A percentile compares a stretch with the other conserved stretches of the same genome.
Conservation (phyloP, 305 asterid genomes). For the Fraxinus angustifolia region DNA sequence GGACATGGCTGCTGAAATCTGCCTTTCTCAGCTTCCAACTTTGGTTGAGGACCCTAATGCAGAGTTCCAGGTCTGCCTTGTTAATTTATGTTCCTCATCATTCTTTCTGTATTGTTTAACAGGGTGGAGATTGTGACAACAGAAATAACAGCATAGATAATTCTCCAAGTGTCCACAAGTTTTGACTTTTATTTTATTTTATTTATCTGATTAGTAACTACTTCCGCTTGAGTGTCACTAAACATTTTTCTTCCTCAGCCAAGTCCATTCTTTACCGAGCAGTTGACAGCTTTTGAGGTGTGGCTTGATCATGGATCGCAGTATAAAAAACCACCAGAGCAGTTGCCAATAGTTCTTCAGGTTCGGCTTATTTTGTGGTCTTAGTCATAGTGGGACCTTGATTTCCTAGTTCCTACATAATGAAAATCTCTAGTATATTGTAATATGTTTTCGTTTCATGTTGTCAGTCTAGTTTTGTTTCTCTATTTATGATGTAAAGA, state of each 20-base stretch:
- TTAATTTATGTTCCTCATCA: background rate
- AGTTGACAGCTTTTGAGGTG: slow-evolving; percentile 97
- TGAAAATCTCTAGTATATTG: slow-evolving; percentile 1
- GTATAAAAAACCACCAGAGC: slow-evolving; percentile 93
- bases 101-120: slow-evolving; percentile 9
- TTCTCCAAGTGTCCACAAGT: background rate
- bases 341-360: slow-evolving; percentile 99
- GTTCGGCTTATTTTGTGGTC: slow-evolving; percentile 36
- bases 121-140: background rate
- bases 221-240: slow-evolving; percentile 25
- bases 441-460: slow-evolving; percentile 6
- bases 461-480: background rate
- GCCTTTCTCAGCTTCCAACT: slow-evolving; percentile 97
- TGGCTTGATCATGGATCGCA: slow-evolving; percentile 99
- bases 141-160: background rate
- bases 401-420: background rate
- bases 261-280: slow-evolving; percentile 95
- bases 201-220: slow-evolving; percentile 12
- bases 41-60: slow-evolving; percentile 89
- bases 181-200: background rate
- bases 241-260: slow-evolving; percentile 52
- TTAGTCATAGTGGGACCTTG: background rate
- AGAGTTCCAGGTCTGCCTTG: slow-evolving; percentile 74
- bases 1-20: slow-evolving; percentile 99
- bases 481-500: background rate